phyloP scores from a whole-genome alignment of 2,329 filamentous ascomycete genomes.

The Colletotrichum cuscutae region DNA sequence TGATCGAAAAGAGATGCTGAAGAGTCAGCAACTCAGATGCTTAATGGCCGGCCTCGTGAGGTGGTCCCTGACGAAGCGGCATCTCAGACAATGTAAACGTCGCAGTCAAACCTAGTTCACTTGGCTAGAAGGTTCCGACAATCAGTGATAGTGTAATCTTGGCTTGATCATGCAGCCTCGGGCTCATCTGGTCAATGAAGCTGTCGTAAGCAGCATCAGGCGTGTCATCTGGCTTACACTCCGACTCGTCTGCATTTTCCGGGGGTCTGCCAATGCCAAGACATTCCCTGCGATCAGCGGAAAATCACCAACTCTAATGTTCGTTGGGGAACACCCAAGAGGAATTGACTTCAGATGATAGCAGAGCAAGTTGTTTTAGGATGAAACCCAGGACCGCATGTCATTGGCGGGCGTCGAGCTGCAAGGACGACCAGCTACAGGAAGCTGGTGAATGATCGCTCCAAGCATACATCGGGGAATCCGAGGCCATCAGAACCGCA shows the following conservation, averaged over 20 bases:
- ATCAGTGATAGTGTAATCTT: neutral
- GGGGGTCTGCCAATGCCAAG: neutral
- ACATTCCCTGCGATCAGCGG: neutral
- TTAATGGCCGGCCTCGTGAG: no score
- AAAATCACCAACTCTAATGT: neutral
- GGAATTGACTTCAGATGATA: neutral
- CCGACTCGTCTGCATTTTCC: neutral
- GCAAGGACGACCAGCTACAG: neutral
- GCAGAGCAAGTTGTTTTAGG: conserved; percentile 6
- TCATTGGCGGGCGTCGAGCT: neutral
- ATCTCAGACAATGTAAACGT: neutral
- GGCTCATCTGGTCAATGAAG: neutral
- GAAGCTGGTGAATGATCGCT: neutral
- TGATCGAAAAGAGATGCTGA: neutral
- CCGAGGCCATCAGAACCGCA: neutral
- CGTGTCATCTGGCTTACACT: no score
- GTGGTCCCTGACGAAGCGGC: neutral
- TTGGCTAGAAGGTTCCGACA: neutral
- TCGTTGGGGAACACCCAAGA: neutral
- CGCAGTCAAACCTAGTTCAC: neutral
- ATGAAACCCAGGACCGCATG: neutral
- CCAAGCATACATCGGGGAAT: neutral
- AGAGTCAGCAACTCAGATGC: neutral
- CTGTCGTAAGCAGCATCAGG: neutral
- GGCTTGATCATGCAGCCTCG: neutral